phyloP scores from a whole-genome alignment of 73 alveolate genomes.

The Loxodes magnus region DNA sequence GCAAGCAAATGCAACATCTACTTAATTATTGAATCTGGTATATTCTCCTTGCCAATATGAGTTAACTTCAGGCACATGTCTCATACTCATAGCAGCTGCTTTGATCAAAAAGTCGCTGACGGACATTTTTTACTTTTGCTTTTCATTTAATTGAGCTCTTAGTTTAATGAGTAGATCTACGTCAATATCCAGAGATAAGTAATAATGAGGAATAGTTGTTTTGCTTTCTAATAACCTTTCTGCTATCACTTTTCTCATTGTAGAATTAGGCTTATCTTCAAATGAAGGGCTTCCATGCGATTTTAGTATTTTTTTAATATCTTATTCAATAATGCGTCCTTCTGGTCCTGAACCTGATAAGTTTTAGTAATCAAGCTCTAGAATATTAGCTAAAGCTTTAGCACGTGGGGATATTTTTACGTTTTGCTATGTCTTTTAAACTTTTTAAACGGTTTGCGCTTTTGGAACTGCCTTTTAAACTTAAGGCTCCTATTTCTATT shows the following conservation, averaged over 20 bases:
- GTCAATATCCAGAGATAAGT: slow-evolving; percentile 46
- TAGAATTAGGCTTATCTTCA: slow-evolving; percentile 26
- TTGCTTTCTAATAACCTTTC: slow-evolving; percentile 44
- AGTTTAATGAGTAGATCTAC: slow-evolving; percentile 49
- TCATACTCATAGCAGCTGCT: slow-evolving; percentile 17
- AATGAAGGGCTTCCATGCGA: slow-evolving; percentile 22
- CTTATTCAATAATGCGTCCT: slow-evolving; percentile 69
- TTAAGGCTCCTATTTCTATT: no score
- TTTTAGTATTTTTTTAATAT: slow-evolving; percentile 27
- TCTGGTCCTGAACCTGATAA: slow-evolving; percentile 71
- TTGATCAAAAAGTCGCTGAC: slow-evolving; percentile 34
- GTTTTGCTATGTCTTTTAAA: no score
- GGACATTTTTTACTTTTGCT: slow-evolving; percentile 38
- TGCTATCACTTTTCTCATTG: slow-evolving; percentile 56
- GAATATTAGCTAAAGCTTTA: slow-evolving; percentile 29
- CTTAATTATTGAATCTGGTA: slow-evolving; percentile 35
- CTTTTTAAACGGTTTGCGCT: no score
- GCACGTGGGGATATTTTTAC: slow-evolving; percentile 70
- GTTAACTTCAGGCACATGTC: slow-evolving; percentile 38
- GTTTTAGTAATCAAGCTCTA: slow-evolving; percentile 19
- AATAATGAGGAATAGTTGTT: slow-evolving; percentile 72
- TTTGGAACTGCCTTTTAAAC: no score
- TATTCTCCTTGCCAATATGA: slow-evolving; percentile 30
- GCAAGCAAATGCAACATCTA: slow-evolving; percentile 11
- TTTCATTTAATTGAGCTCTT: slow-evolving; percentile 39